phyloP scores from a whole-genome alignment of 257 asterid species.

The Galeopsis tetrahit region DNA sequence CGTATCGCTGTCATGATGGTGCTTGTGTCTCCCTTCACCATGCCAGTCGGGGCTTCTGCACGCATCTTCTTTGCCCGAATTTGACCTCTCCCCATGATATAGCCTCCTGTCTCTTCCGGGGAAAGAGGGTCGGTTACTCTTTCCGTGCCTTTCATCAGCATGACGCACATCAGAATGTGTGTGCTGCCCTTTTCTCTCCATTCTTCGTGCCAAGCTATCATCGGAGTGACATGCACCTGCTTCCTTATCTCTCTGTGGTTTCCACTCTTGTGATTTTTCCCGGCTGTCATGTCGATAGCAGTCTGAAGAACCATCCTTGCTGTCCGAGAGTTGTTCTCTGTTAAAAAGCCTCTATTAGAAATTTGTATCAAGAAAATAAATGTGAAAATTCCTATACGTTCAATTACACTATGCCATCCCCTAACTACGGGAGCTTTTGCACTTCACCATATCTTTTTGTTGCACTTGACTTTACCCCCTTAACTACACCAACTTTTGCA shows the following conservation, averaged over 20 bases:
- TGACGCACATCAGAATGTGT: slow-evolving; percentile 30
- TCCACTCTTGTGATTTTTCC: slow-evolving; percentile 41
- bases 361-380: slow-evolving; percentile 10
- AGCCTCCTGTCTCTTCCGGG: slow-evolving; percentile 54
- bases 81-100: slow-evolving; percentile 52
- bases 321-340: slow-evolving; percentile 54
- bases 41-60: slow-evolving; percentile 50
- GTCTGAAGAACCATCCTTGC: slow-evolving; percentile 45
- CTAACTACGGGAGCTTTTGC: background rate
- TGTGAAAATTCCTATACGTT: background rate
- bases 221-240: slow-evolving; percentile 54
- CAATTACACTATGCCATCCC: background rate
- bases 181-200: slow-evolving; percentile 45
- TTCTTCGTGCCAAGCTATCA: slow-evolving; percentile 48
- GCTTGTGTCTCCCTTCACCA: slow-evolving; percentile 48
- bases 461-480: too few relatives aligned
- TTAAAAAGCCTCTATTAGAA: slow-evolving; percentile 34
- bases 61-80: slow-evolving; percentile 46
- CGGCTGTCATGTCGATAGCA: slow-evolving; percentile 33
- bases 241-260: slow-evolving; percentile 44
- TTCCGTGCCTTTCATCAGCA: slow-evolving; percentile 52
- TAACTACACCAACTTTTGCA: background rate
- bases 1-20: slow-evolving; percentile 31
- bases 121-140: slow-evolving; percentile 43
- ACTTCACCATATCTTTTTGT: background rate